Conservation (phyloP, 768 basidiomycete genomes). For the Xanthoconium stramineum region DNA sequence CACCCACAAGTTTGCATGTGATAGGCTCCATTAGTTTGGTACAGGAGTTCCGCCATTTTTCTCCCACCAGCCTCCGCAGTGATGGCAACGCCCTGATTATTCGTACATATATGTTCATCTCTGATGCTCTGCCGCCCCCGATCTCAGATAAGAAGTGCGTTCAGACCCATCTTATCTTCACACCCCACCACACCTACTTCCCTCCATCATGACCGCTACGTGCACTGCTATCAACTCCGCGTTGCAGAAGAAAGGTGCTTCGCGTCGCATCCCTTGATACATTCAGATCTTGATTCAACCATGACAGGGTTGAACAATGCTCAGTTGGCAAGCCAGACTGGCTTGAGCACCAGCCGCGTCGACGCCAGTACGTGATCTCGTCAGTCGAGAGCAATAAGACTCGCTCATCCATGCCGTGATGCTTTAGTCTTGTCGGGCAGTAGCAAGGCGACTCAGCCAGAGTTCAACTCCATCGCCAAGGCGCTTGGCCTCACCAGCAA, state of each 20-base stretch:
- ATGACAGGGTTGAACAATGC: constrained; percentile 3
- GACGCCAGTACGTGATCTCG: constrained; percentile 43
- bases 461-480: constrained; percentile 47
- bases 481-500: constrained; percentile 39
- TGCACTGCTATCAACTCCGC: constrained; percentile 59
- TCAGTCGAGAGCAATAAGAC: neutral
- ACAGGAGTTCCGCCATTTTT: too few species aligned
- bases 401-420: neutral
- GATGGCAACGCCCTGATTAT: too few species aligned
- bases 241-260: constrained; percentile 47
- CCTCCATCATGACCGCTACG: constrained; percentile 41
- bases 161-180: neutral
- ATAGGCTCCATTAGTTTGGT: neutral
- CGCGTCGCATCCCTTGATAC: neutral
- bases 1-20: neutral
- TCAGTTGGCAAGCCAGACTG: constrained; percentile 46
- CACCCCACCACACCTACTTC: constrained; percentile 25
- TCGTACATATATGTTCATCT: constrained; percentile 12
- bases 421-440: constrained; percentile 47
- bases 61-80: too few species aligned
- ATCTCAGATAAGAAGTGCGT: constrained; percentile 14
- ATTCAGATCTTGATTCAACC: neutral
- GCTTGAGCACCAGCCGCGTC: constrained; percentile 45
- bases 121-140: constrained; percentile 8
- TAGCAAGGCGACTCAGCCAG: constrained; percentile 40